These are phyloP conservation scores for Sporisorium sorghi DNA, from an alignment of 1,284 basidiomycete genomes.

Conservation along the genomic window DNA sequence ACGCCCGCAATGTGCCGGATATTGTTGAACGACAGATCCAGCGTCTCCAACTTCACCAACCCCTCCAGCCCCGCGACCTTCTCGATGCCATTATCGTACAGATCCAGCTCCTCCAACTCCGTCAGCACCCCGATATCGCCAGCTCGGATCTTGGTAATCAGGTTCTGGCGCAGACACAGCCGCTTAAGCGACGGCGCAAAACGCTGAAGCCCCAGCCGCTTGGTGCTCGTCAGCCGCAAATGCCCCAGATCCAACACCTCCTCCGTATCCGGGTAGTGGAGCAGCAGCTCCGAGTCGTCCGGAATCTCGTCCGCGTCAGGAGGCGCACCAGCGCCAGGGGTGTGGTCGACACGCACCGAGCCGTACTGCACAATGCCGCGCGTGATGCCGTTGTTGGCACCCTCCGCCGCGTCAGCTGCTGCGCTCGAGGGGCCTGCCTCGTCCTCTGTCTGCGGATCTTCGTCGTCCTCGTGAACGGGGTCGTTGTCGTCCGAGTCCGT, in stretches of 20 bases:
- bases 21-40: slow-evolving; percentile 96
- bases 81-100: slow-evolving; percentile 91
- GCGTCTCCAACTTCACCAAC: slow-evolving; percentile 78
- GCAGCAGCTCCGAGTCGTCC: slow-evolving; percentile 56
- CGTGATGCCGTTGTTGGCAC: slow-evolving; percentile 34
- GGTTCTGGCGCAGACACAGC: slow-evolving; percentile 90
- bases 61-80: slow-evolving; percentile 57
- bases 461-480: slow-evolving; percentile 9
- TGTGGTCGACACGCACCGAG: slow-evolving; percentile 35
- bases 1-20: slow-evolving; percentile 74
- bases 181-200: slow-evolving; percentile 79
- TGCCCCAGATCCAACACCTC: slow-evolving; percentile 83
- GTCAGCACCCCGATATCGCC: slow-evolving; percentile 72
- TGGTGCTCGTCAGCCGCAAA: slow-evolving; percentile 77
- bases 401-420: slow-evolving; percentile 23
- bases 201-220: slow-evolving; percentile 74
- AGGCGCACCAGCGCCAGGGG: slow-evolving; percentile 14
- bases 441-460: slow-evolving; percentile 50
- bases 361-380: slow-evolving; percentile 41
- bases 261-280: slow-evolving; percentile 53
- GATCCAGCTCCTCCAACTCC: slow-evolving; percentile 85
- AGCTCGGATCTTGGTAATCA: slow-evolving; percentile 77
- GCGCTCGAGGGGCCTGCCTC: slow-evolving; percentile 40
- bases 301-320: slow-evolving; percentile 39
- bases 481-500: slow-evolving; percentile 52